A percentile compares a stretch with the other conserved stretches of the same genome.
Evolutionary conservation across 306 rosid species (phyloP).

Genomic region (Dalbergia oliveri): DNA sequence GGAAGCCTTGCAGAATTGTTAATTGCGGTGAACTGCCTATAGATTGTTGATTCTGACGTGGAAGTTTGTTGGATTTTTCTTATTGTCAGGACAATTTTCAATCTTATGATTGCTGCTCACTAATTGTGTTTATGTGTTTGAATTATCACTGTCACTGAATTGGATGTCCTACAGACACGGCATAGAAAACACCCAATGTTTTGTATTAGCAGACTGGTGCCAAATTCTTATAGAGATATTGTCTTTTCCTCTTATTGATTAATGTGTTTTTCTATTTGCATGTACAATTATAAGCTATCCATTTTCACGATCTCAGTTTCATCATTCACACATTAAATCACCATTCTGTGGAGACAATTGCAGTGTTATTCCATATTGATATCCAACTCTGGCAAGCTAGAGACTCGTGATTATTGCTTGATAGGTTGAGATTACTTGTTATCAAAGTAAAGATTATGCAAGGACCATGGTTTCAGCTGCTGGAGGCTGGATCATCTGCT

Average conservation of each 20-base stretch:
- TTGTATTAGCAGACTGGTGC: slow-evolving; percentile 20
- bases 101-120: neutral
- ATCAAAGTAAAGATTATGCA: slow-evolving; percentile 32
- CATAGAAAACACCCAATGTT: slow-evolving; percentile 15
- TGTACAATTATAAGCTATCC: slow-evolving; percentile 7
- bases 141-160: slow-evolving; percentile 12
- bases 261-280: slow-evolving; percentile 7
- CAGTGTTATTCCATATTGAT: neutral
- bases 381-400: neutral
- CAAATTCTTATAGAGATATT: slow-evolving; percentile 3
- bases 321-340: slow-evolving; percentile 27
- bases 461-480: slow-evolving; percentile 44
- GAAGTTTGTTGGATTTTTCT: slow-evolving; percentile 36
- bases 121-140: slow-evolving; percentile 24
- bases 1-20: slow-evolving; percentile 79
- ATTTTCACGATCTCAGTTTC: neutral
- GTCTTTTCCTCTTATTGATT: neutral
- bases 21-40: slow-evolving; percentile 74
- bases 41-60: slow-evolving; percentile 56
- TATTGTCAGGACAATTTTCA: slow-evolving; percentile 36
- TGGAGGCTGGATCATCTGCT: slow-evolving; percentile 26
- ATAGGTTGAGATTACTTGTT: neutral
- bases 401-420: slow-evolving; percentile 9
- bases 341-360: neutral
- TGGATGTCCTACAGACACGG: slow-evolving; percentile 20